Conservation (phyloP, 331 rosid genomes). For the Acacia pycnantha region DNA sequence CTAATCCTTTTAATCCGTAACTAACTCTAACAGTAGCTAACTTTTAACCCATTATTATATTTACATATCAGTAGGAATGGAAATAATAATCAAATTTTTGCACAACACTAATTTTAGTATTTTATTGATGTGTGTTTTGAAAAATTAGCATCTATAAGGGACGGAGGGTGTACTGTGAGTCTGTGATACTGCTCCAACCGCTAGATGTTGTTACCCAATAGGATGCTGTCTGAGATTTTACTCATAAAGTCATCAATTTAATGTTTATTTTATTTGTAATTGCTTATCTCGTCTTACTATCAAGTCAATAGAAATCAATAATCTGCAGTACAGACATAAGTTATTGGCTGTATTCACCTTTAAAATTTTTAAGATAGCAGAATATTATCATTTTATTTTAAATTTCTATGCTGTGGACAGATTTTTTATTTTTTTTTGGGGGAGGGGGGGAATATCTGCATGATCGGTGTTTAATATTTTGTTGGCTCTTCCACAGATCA, state of each 20-base stretch:
- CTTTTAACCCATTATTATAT: too few relatives aligned
- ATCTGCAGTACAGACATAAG: slow-evolving; percentile 2
- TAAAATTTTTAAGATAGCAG: slow-evolving; percentile 15
- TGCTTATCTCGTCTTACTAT: slow-evolving; percentile 2
- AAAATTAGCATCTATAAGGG: not conserved
- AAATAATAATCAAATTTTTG: not conserved
- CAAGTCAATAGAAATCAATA: slow-evolving; percentile 10
- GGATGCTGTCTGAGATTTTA: slow-evolving; percentile 12
- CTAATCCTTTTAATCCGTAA: too few relatives aligned
- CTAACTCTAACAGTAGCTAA: too few relatives aligned
- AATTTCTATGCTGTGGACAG: slow-evolving; percentile 6
- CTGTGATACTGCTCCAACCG: slow-evolving; percentile 12
- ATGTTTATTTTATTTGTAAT: slow-evolving; percentile 9
- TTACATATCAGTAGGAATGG: not conserved
- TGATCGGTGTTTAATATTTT: slow-evolving; percentile 18
- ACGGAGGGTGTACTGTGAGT: not conserved
- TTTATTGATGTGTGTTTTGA: not conserved
- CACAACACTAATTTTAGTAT: not conserved
- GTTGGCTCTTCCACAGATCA: slow-evolving; percentile 56
- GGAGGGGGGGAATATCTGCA: not conserved
- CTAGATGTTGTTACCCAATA: slow-evolving; percentile 4
- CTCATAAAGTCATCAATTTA: not conserved
- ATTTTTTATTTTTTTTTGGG: not conserved
- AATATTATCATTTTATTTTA: slow-evolving; percentile 4
- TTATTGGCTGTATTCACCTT: slow-evolving; percentile 12